phyloP scores from a whole-genome alignment of 2,329 filamentous ascomycete genomes.

The Elsinoe australis region DNA sequence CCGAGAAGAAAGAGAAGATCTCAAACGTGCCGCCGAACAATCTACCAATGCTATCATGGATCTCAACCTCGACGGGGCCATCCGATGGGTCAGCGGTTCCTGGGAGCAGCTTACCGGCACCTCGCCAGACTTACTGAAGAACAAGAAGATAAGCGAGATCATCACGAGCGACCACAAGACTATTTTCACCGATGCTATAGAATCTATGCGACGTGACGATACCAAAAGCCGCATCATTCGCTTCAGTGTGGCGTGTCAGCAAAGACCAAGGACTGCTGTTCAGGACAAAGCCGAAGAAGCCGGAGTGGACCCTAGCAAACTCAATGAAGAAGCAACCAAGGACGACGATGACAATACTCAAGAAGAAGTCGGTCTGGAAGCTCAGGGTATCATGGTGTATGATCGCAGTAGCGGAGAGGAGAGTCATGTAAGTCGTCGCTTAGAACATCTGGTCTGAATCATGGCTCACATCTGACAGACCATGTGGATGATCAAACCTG shows the following conservation, averaged over 20 bases:
- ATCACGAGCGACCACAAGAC: slow-evolving; percentile 66
- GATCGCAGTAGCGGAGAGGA: slow-evolving; percentile 78
- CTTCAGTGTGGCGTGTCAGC: slow-evolving; percentile 60
- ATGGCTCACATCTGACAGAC: slow-evolving; percentile 51
- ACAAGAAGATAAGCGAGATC: slow-evolving; percentile 69
- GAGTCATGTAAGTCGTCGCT: slow-evolving; percentile 63
- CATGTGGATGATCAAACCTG: slow-evolving; percentile 99
- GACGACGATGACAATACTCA: slow-evolving; percentile 27
- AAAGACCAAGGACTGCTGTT: slow-evolving; percentile 18
- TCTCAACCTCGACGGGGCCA: slow-evolving; percentile 77
- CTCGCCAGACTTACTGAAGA: slow-evolving; percentile 61
- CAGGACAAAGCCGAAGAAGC: slow-evolving; percentile 20
- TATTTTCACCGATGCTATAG: slow-evolving; percentile 74
- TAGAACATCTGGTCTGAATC: too few relatives aligned
- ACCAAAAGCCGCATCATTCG: slow-evolving; percentile 84
- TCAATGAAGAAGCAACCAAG: slow-evolving; percentile 17
- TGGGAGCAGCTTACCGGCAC: slow-evolving; percentile 92
- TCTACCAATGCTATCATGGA: slow-evolving; percentile 95
- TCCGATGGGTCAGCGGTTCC: slow-evolving; percentile 94
- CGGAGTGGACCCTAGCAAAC: neutral
- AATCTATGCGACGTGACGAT: slow-evolving; percentile 86
- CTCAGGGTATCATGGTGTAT: slow-evolving; percentile 97
- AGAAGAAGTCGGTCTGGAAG: slow-evolving; percentile 67
- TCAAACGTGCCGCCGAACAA: slow-evolving; percentile 92
- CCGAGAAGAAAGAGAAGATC: slow-evolving; percentile 82